phyloP scores from a whole-genome alignment of 2,329 filamentous ascomycete genomes.

The Aureobasidium sp. region DNA sequence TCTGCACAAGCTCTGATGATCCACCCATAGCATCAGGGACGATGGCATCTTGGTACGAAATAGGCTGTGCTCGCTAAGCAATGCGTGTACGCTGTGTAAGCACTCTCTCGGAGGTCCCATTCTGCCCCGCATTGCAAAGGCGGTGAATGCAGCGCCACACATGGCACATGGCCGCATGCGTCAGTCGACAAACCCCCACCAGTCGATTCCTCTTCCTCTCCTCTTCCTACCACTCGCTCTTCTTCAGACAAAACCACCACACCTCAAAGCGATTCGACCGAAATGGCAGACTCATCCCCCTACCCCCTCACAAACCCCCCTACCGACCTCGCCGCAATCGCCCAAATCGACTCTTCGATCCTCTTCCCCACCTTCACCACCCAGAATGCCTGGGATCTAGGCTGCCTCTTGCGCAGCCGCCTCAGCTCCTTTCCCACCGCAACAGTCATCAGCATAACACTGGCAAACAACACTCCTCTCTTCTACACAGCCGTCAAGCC shows the following conservation, averaged over 20 bases:
- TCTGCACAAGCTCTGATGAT: too few relatives aligned
- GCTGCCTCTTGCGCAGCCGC: slow-evolving; percentile 57
- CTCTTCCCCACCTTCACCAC: slow-evolving; percentile 53
- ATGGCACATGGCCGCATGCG: background rate
- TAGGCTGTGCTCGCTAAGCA: background rate
- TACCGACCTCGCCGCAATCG: slow-evolving; percentile 18
- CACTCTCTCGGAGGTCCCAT: background rate
- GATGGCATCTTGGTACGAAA: too few relatives aligned
- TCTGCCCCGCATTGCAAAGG: slow-evolving; percentile 4
- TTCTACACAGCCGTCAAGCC: slow-evolving; percentile 64
- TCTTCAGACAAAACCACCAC: background rate
- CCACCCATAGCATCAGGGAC: too few relatives aligned
- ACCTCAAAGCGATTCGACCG: background rate
- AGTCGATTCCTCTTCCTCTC: too few relatives aligned
- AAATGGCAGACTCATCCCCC: background rate
- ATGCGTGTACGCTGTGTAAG: background rate
- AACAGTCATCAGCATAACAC: slow-evolving; percentile 57
- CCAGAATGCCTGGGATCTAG: slow-evolving; percentile 58
- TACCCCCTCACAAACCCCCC: slow-evolving; percentile 17
- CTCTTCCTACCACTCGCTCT: too few relatives aligned
- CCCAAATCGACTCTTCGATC: slow-evolving; percentile 36
- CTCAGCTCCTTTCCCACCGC: slow-evolving; percentile 51
- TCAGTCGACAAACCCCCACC: background rate
- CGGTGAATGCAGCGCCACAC: background rate
- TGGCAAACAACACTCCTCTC: slow-evolving; percentile 53